Conservation (phyloP, 148 eudicot genomes). For the Rhododendron ovatum region DNA sequence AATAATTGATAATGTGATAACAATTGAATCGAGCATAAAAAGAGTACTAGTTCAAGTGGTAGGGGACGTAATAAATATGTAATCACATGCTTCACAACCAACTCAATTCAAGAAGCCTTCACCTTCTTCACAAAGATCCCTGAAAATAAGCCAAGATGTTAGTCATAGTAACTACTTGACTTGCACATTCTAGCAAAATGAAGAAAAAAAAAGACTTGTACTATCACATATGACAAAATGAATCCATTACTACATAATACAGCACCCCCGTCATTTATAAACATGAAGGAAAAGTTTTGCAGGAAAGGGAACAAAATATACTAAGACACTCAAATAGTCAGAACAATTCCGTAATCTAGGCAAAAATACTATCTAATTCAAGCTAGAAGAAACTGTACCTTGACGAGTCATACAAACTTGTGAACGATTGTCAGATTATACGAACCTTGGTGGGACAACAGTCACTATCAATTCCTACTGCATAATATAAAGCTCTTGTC, state of each 20-base stretch:
- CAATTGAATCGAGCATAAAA: background rate
- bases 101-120: background rate
- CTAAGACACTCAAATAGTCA: background rate
- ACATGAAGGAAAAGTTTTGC: background rate
- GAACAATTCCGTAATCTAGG: background rate
- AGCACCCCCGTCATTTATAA: background rate
- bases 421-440: background rate
- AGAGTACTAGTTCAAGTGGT: background rate
- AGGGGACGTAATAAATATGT: background rate
- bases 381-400: background rate
- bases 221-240: background rate
- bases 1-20: background rate
- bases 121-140: background rate
- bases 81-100: background rate
- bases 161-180: background rate
- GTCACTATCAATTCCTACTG: slow-evolving; percentile 20
- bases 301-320: slow-evolving; percentile 5
- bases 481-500: slow-evolving; percentile 80
- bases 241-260: background rate
- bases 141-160: background rate
- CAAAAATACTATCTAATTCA: background rate
- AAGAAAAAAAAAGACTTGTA: background rate
- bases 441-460: slow-evolving; percentile 8
- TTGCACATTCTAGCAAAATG: background rate
- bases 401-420: background rate